phyloP scores from a whole-genome alignment of 2,329 filamentous ascomycete species.

The Cytospora mali region DNA sequence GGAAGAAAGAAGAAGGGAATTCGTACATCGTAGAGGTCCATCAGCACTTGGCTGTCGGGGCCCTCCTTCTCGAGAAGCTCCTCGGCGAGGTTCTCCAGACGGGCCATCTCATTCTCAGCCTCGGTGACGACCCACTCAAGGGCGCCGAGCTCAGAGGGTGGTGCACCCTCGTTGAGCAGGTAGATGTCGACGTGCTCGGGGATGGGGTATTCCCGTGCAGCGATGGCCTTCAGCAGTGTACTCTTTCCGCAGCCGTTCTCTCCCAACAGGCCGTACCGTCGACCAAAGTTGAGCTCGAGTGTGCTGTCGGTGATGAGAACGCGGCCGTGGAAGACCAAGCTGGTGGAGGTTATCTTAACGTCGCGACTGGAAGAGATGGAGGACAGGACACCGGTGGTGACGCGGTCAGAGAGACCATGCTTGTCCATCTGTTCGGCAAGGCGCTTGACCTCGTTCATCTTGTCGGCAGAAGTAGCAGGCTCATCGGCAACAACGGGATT shows the following conservation, averaged over 20 bases:
- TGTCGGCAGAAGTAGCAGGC: slow-evolving; percentile 70
- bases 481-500: slow-evolving; percentile 59
- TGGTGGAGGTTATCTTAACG: slow-evolving; percentile 94
- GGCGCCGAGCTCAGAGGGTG: slow-evolving; percentile 83
- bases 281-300: slow-evolving; percentile 88
- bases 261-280: slow-evolving; percentile 91
- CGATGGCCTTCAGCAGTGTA: slow-evolving; percentile 94
- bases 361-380: slow-evolving; percentile 86
- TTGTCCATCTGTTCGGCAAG: slow-evolving; percentile 93
- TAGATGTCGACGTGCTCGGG: slow-evolving; percentile 98
- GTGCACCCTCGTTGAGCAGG: slow-evolving; percentile 94
- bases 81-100: slow-evolving; percentile 86
- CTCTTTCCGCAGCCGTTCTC: slow-evolving; percentile 99
- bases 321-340: slow-evolving; percentile 95
- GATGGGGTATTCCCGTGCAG: slow-evolving; percentile 90
- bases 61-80: slow-evolving; percentile 89
- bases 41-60: slow-evolving; percentile 84
- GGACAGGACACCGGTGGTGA: slow-evolving; percentile 94
- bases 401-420: slow-evolving; percentile 92
- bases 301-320: slow-evolving; percentile 94
- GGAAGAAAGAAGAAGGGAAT: neutral
- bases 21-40: slow-evolving; percentile 93
- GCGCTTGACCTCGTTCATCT: slow-evolving; percentile 81
- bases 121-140: slow-evolving; percentile 97
- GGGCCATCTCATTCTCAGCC: slow-evolving; percentile 88